Evolutionary conservation across 805 yeast species (phyloP), one percentile per base, ranked within the genome.

Genomic region (Saccharomycopsis lassenensis): DNA sequence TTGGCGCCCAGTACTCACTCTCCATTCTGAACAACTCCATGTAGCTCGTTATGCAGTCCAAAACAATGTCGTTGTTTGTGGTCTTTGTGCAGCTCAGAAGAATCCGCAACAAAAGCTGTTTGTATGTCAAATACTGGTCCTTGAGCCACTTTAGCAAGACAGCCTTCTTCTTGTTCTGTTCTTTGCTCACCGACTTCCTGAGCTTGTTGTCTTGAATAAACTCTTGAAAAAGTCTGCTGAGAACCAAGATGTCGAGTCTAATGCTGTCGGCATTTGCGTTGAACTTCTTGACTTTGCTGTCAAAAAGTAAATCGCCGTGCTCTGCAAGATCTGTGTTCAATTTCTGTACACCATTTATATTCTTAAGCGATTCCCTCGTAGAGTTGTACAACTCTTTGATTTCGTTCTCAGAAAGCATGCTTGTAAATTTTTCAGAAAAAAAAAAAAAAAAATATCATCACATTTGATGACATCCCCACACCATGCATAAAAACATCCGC

Each of bases 81-180:
- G 62, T 52, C 2, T 22, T 7, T 5, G 58, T 48, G 2, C 56
- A 46, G n/a, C 53, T 45, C 3, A 54, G 55, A 45, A 78, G 55
- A 33, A 70, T 53, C 11, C 54, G 52, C 18, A 68, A 50, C 17
- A 80, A 41, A 22, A 56, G 51, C 3, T 47, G 47, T 48, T 77
- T 74, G 57, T 61, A 81, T 16, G 59, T 55, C 25, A 66, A 66
- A 56, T 81, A 81, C 37, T 69, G 65, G 33, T 69, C 65, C 37
- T 62, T 61, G 25, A 83, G 54, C 89, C 94, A 82, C 45, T 65
- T 62, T 23, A 67, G 67, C n/a, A 77, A 67, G 6, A 65, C 47
- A 12, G 58, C 55, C 42, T 65, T 64, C 37, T 70, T 67, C 24
- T 67, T 74, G 29, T 65, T 65, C 5, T 54, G 35, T 19, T 50